Evolutionary conservation across 495 filamentous ascomycete species (phyloP).

Genomic region (Wilcoxina mikolae): DNA sequence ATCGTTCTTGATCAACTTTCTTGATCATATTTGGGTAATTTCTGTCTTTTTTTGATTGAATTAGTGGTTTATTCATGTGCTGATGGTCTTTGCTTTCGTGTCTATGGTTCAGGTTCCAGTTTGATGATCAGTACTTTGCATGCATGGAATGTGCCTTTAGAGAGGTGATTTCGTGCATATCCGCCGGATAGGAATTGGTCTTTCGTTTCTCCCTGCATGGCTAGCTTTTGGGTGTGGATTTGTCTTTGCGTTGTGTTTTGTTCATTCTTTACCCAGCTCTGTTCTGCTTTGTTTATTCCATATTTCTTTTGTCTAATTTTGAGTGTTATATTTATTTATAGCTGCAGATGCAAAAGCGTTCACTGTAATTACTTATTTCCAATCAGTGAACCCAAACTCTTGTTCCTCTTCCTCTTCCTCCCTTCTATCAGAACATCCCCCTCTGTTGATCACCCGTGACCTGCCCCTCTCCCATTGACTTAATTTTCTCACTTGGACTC

Average conservation of each 20-base stretch:
- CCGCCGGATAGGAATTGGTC: neutral
- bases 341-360: too few species aligned
- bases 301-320: too few species aligned
- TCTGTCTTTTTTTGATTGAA: neutral
- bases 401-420: neutral
- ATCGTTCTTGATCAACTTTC: neutral
- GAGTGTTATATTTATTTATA: too few species aligned
- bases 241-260: neutral
- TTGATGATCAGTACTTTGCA: neutral
- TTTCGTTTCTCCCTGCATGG: neutral
- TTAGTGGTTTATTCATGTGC: neutral
- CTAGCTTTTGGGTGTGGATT: neutral
- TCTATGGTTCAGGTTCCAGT: neutral
- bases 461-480: constrained; percentile 25
- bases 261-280: neutral
- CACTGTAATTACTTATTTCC: too few species aligned
- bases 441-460: constrained; percentile 27
- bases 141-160: neutral
- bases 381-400: neutral
- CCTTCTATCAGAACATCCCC: neutral
- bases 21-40: neutral
- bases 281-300: neutral
- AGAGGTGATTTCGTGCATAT: too few species aligned
- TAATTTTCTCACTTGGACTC: constrained; percentile 29
- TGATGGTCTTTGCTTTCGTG: neutral